These are phyloP conservation scores for Sideroxylon spinosum DNA, from an alignment of 179 eudicot species.

Conservation along the genomic window DNA sequence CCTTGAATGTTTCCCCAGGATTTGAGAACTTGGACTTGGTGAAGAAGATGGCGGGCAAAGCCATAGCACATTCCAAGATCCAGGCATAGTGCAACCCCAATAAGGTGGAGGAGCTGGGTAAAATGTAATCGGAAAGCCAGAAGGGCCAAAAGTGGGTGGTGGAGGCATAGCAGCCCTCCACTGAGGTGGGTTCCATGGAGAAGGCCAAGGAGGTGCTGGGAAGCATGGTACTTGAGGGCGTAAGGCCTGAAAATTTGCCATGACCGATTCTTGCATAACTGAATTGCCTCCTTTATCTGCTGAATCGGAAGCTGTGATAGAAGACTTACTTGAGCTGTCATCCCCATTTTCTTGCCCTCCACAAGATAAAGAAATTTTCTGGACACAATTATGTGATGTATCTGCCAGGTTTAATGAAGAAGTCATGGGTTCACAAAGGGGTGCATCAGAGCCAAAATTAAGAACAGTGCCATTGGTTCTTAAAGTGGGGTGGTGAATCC, in stretches of 20 bases:
- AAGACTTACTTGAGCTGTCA: slow-evolving; percentile 19
- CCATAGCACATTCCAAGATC: slow-evolving; percentile 42
- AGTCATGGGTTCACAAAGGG: slow-evolving; percentile 38
- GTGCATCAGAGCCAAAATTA: slow-evolving; percentile 42
- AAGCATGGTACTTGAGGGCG: slow-evolving; percentile 25
- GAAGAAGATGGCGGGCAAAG: slow-evolving; percentile 19
- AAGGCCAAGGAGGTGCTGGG: slow-evolving; percentile 27
- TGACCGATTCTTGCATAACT: slow-evolving; percentile 18
- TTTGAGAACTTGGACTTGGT: slow-evolving; percentile 27
- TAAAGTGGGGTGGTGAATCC: slow-evolving; percentile 27
- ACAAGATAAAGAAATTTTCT: slow-evolving; percentile 8
- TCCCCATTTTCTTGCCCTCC: slow-evolving; percentile 16
- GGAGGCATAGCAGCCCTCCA: slow-evolving; percentile 19
- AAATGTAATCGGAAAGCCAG: slow-evolving; percentile 34
- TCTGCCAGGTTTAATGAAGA: slow-evolving; percentile 27
- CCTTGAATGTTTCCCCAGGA: slow-evolving; percentile 60
- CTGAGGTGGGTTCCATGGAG: slow-evolving; percentile 29
- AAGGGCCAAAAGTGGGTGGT: slow-evolving; percentile 20
- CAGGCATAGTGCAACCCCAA: slow-evolving; percentile 32
- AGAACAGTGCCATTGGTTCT: slow-evolving; percentile 36
- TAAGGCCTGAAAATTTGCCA: slow-evolving; percentile 11
- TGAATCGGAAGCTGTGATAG: slow-evolving; percentile 19
- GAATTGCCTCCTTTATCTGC: slow-evolving; percentile 25
- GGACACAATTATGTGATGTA: slow-evolving; percentile 16
- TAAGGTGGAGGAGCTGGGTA: slow-evolving; percentile 32